Evolutionary conservation across 805 yeast species (phyloP), one percentile per base, ranked within the genome.

Genomic region (Candida rishiriensis): DNA sequence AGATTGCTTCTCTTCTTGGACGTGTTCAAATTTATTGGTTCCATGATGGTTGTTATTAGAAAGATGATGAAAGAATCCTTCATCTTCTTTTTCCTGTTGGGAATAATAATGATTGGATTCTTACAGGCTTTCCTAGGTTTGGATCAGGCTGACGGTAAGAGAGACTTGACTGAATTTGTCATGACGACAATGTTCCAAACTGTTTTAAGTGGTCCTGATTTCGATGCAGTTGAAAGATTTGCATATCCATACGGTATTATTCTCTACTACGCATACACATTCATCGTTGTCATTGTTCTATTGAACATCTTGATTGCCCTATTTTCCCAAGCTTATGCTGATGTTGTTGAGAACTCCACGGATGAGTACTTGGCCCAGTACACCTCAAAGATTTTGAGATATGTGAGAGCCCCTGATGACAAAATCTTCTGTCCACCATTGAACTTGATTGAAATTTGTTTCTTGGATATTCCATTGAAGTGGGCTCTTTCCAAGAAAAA

Each of bases 181-280:
- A 63, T 87, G 37, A 66, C 78, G 10, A 81, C 83, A 14, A 72
- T 88, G 66, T 71, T 84, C 35, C 78, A 83, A 47, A 84, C 93
- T 0, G 78, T 89, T 9, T 70, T 88, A 47, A 88, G 89, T 10
- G 83, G 80, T 6, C 85, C 93, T 2, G 81, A 81, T 45, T 86
- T 87, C 56, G 76, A 71, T 29, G 81, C 83, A 39, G 82, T 86
- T 54, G 79, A 78, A 34, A 68, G 76, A 42, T 83, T 88, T 60
- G 89, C 88, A 0, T 86, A 88, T 14, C 97, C 96, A 6, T 88
- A 85, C 62, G 95, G 95, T 0, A 77, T 80, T n/a, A 66, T 88
- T 3, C 69, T 88, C 42, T 88, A 85, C 62, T 88, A 86, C 70
- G 65, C 77, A 41, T 88, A 85, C 72, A 78, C 87, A 3, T 88